Evolutionary conservation across 1,139 yeast genomes (phyloP), one percentile per base, ranked within the genome.

Genomic region (Debaryomyces coudertii): DNA sequence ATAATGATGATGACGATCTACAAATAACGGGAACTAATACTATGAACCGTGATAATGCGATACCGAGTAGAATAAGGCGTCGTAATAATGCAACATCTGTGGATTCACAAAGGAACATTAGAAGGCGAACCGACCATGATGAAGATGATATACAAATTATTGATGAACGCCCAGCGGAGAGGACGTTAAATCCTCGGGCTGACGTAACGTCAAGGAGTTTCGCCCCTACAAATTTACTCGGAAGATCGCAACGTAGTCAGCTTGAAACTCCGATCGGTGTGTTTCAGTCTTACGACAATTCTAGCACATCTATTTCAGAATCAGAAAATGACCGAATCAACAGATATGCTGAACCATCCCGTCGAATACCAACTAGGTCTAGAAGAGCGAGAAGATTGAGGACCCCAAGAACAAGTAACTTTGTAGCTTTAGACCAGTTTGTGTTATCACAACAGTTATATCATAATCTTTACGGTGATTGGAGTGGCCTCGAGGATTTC

Each of bases 91-190:
- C 35, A 33, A 23, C 15, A 16, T n/a, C 20, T 23, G 15, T 11
- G 14, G 36, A 43, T 20, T n/a, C 20, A 33, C 37, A 29, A 25
- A 43, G 52, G 15, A 35, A 35, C 20, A 35, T 47, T 7, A 15
- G 52, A 23, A 47, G 54, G 31, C 40, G 54, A 31, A 29, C 41
- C 25, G 27, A 38, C 12, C 47, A 49, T 24, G 51, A 45, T 5
- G 56, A 50, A 11, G 60, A 56, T 25, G 60, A 54, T 7, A 46
- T 59, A 4, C 52, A 60, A 45, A 53, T 60, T 7, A 36, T 54
- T 11, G 46, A 46, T 46, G 50, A 46, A 35, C 38, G 51, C 12
- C 52, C 53, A 15, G 44, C 44, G 11, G 42, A 34, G 16, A 27
- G 25, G 27, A 28, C 39, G 5, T 27, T 46, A n/a, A 35, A 34